phyloP scores from a whole-genome alignment of 768 basidiomycete genomes.

The Lactifluus echinatus region DNA sequence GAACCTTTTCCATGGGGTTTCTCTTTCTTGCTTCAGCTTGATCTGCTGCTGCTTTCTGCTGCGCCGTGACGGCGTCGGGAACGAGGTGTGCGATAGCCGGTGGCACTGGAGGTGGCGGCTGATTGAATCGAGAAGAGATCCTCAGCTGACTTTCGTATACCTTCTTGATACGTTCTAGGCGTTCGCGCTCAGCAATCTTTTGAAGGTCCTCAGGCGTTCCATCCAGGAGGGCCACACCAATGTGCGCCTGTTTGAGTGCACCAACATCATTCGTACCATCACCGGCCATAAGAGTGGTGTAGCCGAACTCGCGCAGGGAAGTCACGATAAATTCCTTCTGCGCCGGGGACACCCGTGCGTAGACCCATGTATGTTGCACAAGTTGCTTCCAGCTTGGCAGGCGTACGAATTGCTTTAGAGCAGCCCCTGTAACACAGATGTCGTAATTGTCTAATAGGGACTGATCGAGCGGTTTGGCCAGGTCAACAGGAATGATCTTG shows the following conservation, averaged over 20 bases:
- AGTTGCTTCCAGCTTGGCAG: constrained; percentile 67
- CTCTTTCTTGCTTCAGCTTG: constrained; percentile 56
- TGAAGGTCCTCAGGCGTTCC: constrained; percentile 86
- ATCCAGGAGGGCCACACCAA: constrained; percentile 89
- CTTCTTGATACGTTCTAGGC: constrained; percentile 85
- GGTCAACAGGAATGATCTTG: constrained; percentile 81
- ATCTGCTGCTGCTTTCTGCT: constrained; percentile 67
- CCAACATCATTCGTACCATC: constrained; percentile 99
- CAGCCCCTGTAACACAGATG: constrained; percentile 93
- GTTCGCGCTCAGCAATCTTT: constrained; percentile 90
- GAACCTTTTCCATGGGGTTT: constrained; percentile 89
- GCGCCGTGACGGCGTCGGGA: constrained; percentile 86
- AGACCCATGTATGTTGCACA: constrained; percentile 95
- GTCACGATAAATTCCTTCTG: constrained; percentile 97
- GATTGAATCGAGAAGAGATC: constrained; percentile 83
- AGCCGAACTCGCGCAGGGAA: constrained; percentile 81
- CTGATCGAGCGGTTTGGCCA: constrained; percentile 65
- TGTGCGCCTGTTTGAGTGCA: constrained; percentile 95
- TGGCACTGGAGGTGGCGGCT: constrained; percentile 91
- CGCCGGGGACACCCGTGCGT: constrained; percentile 90
- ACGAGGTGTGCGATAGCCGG: constrained; percentile 77
- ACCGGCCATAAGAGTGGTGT: constrained; percentile 93
- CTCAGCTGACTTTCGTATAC: constrained; percentile 95
- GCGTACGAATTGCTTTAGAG: constrained; percentile 80
- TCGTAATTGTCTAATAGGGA: constrained; percentile 81